Base-by-base conservation (phyloP, 331 rosid species). In the Erythrophleum ivorense region DNA sequence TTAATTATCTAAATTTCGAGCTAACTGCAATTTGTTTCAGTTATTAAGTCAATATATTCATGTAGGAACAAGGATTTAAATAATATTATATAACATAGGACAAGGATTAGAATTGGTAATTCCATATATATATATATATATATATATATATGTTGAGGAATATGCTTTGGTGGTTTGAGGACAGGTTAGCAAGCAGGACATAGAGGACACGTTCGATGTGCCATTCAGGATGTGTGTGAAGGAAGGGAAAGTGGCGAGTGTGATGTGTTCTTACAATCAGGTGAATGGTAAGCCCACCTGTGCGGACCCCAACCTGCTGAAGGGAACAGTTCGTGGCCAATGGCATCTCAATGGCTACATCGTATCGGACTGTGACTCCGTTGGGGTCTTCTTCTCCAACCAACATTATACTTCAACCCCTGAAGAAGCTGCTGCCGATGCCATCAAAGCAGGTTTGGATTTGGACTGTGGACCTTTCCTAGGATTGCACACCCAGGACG, bases 281-380 rank as follows among this genome's bases (percentile, higher is more conserved):
- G 98, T 93, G 76, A 93, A 93, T 62, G 98, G 97, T 10, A 91
- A 91, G 66, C 97, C 97, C 38, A 93, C 97, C 21, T 93, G 97
- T 41, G 97, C 97, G 0, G 97, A 93, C 83, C 93, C 97, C 67
- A 85, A 82, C 67, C 94, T 93, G 48, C 90, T 93, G 0, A 86
- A 86, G 69, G 78, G 77, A 52, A 91, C 93, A 3, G 81, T 93
- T 4, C 93, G 97, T 15, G 83, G 78, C 13, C 87, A 81, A 53
- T 93, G 97, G 97, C 71, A 87, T 46, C 94, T 93, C 18, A 73
- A 90, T 68, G 97, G 97, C 94, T 93, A 93, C 88, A 91, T 93
- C 49, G 97, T 93, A 8, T 93, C 97, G 5, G 97, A 93, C 38
- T 93, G 97, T 77, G 97, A 93, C 65, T 93, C 97, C 0, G 97